These are phyloP conservation scores for Boletus coccyginus DNA, from an alignment of 768 basidiomycete genomes.

Conservation along the genomic window DNA sequence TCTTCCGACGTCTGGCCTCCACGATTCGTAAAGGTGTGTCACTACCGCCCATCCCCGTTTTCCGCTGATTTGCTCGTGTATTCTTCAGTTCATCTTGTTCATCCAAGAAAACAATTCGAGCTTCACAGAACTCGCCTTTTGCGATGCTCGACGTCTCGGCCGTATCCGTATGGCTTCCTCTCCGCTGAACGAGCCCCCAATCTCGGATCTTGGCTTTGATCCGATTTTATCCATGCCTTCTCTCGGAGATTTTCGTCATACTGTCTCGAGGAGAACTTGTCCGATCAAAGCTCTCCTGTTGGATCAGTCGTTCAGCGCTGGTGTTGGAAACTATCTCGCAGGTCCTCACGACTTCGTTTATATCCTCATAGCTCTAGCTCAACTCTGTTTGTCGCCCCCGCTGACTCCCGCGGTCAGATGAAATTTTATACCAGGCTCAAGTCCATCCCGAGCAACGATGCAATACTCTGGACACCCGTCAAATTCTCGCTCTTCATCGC, in stretches of 20 bases:
- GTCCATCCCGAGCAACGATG: slow-evolving; percentile 72
- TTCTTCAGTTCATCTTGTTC: slow-evolving; percentile 58
- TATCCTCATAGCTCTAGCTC: neutral
- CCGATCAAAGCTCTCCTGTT: slow-evolving; percentile 75
- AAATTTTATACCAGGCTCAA: slow-evolving; percentile 70
- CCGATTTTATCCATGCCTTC: slow-evolving; percentile 68
- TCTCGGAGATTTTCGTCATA: slow-evolving; percentile 46
- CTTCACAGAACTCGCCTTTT: slow-evolving; percentile 58
- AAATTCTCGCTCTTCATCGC: slow-evolving; percentile 50
- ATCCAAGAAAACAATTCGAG: slow-evolving; percentile 38
- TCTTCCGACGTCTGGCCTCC: slow-evolving; percentile 59
- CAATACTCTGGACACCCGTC: slow-evolving; percentile 48
- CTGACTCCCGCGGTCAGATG: slow-evolving; percentile 39
- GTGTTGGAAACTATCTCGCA: slow-evolving; percentile 83
- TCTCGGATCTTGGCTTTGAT: slow-evolving; percentile 73
- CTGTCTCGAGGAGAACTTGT: slow-evolving; percentile 53
- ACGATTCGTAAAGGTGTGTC: slow-evolving; percentile 56
- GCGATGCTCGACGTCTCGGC: slow-evolving; percentile 69
- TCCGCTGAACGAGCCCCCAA: slow-evolving; percentile 63
- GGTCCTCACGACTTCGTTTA: slow-evolving; percentile 34
- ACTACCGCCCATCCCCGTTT: neutral
- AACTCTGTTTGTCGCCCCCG: neutral
- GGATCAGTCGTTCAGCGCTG: slow-evolving; percentile 78
- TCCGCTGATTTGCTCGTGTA: neutral
- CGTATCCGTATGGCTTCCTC: slow-evolving; percentile 60